A percentile compares a stretch with the other conserved stretches of the same genome.
Conservation (phyloP, 345 rosid species). For the Populus euphratica region DNA sequence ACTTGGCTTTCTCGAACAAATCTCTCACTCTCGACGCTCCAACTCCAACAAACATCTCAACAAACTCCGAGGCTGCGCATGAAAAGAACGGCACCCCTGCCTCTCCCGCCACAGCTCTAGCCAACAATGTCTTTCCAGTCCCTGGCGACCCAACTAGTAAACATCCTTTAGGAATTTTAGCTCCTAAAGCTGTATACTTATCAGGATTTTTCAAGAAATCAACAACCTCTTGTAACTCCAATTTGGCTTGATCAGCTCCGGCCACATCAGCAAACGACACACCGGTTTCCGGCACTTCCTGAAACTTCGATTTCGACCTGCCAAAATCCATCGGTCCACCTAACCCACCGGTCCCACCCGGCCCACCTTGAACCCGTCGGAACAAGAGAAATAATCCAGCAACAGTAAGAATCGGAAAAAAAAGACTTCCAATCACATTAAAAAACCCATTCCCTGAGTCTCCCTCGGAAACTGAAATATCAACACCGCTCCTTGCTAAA, state of each 20-base stretch:
- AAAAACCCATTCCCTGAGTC: constrained; percentile 64
- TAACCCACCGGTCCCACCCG: constrained; percentile 77
- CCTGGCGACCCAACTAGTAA: constrained; percentile 77
- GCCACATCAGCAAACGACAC: constrained; percentile 74
- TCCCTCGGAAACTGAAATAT: constrained; percentile 74
- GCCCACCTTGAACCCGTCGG: constrained; percentile 66
- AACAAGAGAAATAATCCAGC: constrained; percentile 64
- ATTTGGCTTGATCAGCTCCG: constrained; percentile 77
- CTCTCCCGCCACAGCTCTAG: constrained; percentile 86
- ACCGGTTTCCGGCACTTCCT: constrained; percentile 83
- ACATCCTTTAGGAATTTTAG: constrained; percentile 84
- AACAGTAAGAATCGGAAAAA: constrained; percentile 62
- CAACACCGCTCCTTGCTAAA: constrained; percentile 72
- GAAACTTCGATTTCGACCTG: constrained; percentile 70
- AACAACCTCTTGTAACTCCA: constrained; percentile 75
- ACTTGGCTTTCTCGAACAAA: constrained; percentile 77
- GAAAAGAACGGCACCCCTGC: constrained; percentile 87
- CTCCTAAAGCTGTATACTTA: constrained; percentile 79
- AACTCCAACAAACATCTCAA: constrained; percentile 81
- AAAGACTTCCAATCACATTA: constrained; percentile 52
- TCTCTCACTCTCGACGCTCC: constrained; percentile 89
- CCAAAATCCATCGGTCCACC: constrained; percentile 91
- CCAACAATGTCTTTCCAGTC: constrained; percentile 78
- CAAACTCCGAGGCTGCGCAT: constrained; percentile 75
- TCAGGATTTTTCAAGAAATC: constrained; percentile 82